These are phyloP conservation scores for Hyaloscypha hepaticicola DNA, from an alignment of 495 filamentous ascomycete species.

Conservation along the genomic window DNA sequence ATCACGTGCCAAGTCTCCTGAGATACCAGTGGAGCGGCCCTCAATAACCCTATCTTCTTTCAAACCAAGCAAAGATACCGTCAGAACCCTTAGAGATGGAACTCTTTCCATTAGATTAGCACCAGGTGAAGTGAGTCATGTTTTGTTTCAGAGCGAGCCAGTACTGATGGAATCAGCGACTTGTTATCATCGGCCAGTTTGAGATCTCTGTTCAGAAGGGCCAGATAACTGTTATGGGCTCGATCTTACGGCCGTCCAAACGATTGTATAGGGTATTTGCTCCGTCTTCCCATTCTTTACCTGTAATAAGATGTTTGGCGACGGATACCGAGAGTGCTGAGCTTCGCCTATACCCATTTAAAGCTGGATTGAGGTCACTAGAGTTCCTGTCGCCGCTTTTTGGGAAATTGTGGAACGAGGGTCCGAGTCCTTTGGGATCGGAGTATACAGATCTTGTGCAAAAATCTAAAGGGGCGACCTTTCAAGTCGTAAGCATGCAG, in stretches of 20 bases:
- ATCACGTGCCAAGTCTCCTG: constrained; percentile 24
- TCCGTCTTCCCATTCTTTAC: constrained; percentile 74
- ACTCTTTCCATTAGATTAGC: constrained; percentile 36
- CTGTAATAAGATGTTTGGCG: constrained; percentile 60
- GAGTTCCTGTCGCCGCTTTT: constrained; percentile 66
- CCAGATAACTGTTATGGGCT: constrained; percentile 65
- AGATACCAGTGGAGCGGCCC: constrained; percentile 12
- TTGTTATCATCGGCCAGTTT: constrained; percentile 72
- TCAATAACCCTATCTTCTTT: constrained; percentile 43
- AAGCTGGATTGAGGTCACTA: constrained; percentile 55
- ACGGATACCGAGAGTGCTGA: constrained; percentile 50
- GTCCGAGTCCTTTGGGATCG: constrained; percentile 32
- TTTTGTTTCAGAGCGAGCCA: neutral
- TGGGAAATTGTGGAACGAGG: constrained; percentile 70
- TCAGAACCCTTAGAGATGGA: constrained; percentile 39
- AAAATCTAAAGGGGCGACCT: constrained; percentile 14
- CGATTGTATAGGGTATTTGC: constrained; percentile 63
- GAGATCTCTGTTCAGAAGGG: constrained; percentile 66
- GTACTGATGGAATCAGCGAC: constrained; percentile 44
- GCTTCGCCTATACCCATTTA: constrained; percentile 48
- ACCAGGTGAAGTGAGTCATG: constrained; percentile 46
- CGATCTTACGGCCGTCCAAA: constrained; percentile 55
- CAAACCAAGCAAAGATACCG: constrained; percentile 43
- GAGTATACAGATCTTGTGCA: constrained; percentile 11
- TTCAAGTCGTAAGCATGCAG: constrained; percentile 20